phyloP scores from a whole-genome alignment of 768 basidiomycete species.

The Thelephora aurantiotincta region DNA sequence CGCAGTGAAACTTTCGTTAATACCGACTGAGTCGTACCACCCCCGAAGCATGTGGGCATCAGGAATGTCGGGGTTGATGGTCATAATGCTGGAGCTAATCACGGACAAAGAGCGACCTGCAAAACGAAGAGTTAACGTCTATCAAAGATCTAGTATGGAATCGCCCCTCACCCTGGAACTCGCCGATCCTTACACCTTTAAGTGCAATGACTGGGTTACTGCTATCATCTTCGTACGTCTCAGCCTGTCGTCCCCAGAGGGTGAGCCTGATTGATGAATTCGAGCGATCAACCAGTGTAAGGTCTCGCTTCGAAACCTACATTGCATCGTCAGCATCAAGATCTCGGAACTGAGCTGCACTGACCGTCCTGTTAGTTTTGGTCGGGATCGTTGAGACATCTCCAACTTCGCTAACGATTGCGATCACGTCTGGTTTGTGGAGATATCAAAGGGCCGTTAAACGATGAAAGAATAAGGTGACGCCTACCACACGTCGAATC shows the following conservation, averaged over 20 bases:
- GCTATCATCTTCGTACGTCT: conserved; percentile 33
- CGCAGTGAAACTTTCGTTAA: conserved; percentile 50
- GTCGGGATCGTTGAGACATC: conserved; percentile 59
- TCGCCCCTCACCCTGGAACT: conserved; percentile 56
- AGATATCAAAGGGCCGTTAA: not conserved
- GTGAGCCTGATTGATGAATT: conserved; percentile 71
- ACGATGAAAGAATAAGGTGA: not conserved
- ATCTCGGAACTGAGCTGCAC: conserved; percentile 1
- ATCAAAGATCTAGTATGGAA: not conserved
- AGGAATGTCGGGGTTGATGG: conserved; percentile 83
- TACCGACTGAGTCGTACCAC: conserved; percentile 77
- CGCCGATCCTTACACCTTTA: conserved; percentile 88
- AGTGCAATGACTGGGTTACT: conserved; percentile 70
- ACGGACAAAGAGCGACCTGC: conserved; percentile 75
- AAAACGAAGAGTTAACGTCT: conserved; percentile 3
- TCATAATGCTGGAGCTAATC: conserved; percentile 67
- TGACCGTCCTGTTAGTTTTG: conserved; percentile 52
- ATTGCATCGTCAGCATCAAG: not conserved
- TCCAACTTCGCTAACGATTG: conserved; percentile 66
- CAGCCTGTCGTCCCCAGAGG: conserved; percentile 93
- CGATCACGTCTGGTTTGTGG: conserved; percentile 60
- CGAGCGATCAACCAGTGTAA: conserved; percentile 78
- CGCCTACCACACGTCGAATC: conserved; percentile 72
- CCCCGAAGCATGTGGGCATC: conserved; percentile 78
- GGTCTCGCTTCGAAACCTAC: conserved; percentile 79